Base-by-base conservation (phyloP, 306 rosid species). In the Styphnolobium japonicum region DNA sequence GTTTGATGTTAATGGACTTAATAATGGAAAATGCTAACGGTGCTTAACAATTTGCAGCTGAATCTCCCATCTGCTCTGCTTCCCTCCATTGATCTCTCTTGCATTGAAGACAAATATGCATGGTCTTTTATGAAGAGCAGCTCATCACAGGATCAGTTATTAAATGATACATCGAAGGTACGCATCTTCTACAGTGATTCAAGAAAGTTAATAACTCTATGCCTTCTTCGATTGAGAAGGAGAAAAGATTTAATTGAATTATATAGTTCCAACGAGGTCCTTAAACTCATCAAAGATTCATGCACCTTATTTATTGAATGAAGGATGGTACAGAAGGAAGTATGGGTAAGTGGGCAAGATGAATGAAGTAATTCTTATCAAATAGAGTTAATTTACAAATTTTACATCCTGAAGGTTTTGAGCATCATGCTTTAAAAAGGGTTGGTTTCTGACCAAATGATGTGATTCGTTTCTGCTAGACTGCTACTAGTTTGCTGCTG, bases 131-230 rank as follows among this genome's bases (percentile, higher is more conserved):
- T 55, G 61, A 72, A 63, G 74, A 86, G 49, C 75, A 78, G 77
- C 86, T 45, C 88, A 49, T 83, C 83, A 52, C 84, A 82, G 76
- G 80, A 87, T 40, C 88, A 53, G 56, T 80, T 79, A 42, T 65
- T 27, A 65, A 86, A 83, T 67, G 81, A 76, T 43, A 29, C 93
- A 86, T 68, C 92, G 0, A 88, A 88, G 98, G 99, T 95, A 79
- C 25, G 65, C 11, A 46, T 68, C 46, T 71, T 6, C 68, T 62
- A 18, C 36, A 5, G 27, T 51, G 19, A 22, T 67, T 67, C 10
- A 16, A 73, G 76, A 37, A 36, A 6, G 27, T 71, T 33, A 10
- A 43, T 40, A 27, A 2, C 53, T 61, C 46, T 19, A n/a, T n/a
- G 56, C 25, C 25, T 12, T 72, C 23, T 72, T 55, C 37, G 63